These are phyloP conservation scores for Didymella exigua DNA, from an alignment of 2,329 filamentous ascomycete genomes.

Conservation along the genomic window DNA sequence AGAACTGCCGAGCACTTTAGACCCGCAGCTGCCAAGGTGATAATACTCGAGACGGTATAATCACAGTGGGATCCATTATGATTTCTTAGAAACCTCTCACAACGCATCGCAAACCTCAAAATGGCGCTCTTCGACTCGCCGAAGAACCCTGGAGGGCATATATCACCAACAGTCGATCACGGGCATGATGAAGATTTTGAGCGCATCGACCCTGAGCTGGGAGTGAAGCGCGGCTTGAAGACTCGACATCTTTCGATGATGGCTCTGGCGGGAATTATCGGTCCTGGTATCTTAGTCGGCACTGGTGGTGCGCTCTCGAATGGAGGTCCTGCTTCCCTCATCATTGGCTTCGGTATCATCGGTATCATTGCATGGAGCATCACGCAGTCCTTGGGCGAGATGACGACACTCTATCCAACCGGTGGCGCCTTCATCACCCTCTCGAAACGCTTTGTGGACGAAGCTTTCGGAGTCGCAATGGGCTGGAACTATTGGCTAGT, in stretches of 20 bases:
- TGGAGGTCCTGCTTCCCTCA: slow-evolving; percentile 72
- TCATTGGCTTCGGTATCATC: slow-evolving; percentile 77
- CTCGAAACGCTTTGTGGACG: slow-evolving; percentile 64
- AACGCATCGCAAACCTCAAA: neutral
- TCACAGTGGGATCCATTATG: slow-evolving; percentile 8
- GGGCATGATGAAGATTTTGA: slow-evolving; percentile 35
- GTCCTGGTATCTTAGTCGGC: slow-evolving; percentile 74
- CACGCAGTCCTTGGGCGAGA: slow-evolving; percentile 76
- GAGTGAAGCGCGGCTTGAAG: slow-evolving; percentile 72
- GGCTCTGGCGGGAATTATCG: slow-evolving; percentile 60
- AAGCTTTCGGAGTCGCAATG: slow-evolving; percentile 29
- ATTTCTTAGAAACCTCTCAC: neutral
- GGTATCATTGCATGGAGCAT: slow-evolving; percentile 70
- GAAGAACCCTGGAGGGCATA: slow-evolving; percentile 22
- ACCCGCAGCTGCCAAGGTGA: slow-evolving; percentile 22
- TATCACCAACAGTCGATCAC: slow-evolving; percentile 27
- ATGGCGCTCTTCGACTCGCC: slow-evolving; percentile 30
- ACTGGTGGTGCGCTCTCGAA: slow-evolving; percentile 70
- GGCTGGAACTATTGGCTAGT: slow-evolving; percentile 56
- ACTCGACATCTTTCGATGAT: slow-evolving; percentile 69
- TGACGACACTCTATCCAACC: slow-evolving; percentile 74
- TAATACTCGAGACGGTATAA: slow-evolving; percentile 15
- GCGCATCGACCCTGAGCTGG: slow-evolving; percentile 62
- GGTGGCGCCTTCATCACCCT: slow-evolving; percentile 74
- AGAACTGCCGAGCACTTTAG: slow-evolving; percentile 7